phyloP scores from a whole-genome alignment of 805 yeast genomes.

The Monosporozyma solicola region DNA sequence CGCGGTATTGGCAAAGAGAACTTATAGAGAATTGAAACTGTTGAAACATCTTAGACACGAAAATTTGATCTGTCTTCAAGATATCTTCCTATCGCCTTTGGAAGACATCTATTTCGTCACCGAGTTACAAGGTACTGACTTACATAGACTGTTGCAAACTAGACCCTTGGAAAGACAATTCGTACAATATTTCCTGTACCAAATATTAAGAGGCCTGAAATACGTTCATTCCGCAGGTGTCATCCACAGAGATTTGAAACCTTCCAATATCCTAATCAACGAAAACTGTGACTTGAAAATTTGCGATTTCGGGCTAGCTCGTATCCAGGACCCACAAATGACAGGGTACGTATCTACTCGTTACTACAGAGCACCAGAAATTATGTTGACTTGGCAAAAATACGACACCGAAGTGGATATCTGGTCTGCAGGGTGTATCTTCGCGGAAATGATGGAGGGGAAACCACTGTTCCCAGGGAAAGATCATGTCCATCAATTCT shows the following conservation, averaged over 20 bases:
- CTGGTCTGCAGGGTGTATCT: slow-evolving; percentile 97
- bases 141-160: slow-evolving; percentile 82
- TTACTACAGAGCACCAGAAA: slow-evolving; percentile 95
- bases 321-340: slow-evolving; percentile 98
- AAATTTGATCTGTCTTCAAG: slow-evolving; percentile 85
- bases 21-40: slow-evolving; percentile 89
- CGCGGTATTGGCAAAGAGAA: slow-evolving; percentile 89
- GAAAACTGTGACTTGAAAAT: slow-evolving; percentile 88
- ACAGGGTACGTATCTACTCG: slow-evolving; percentile 95
- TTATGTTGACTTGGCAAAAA: slow-evolving; percentile 97
- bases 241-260: slow-evolving; percentile 82
- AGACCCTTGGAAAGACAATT: slow-evolving; percentile 94
- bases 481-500: slow-evolving; percentile 96
- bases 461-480: slow-evolving; percentile 96
- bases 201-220: slow-evolving; percentile 80
- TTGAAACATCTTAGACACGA: slow-evolving; percentile 92
- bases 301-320: slow-evolving; percentile 90
- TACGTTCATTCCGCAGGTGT: slow-evolving; percentile 91
- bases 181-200: slow-evolving; percentile 93
- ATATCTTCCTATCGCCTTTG: slow-evolving; percentile 85
- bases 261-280: slow-evolving; percentile 73
- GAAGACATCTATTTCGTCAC: slow-evolving; percentile 96
- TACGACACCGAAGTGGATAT: slow-evolving; percentile 95
- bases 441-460: slow-evolving; percentile 96
- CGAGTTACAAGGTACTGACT: slow-evolving; percentile 92